Conservation (phyloP, 805 yeast species). For the Jamesozyma lodderae region DNA sequence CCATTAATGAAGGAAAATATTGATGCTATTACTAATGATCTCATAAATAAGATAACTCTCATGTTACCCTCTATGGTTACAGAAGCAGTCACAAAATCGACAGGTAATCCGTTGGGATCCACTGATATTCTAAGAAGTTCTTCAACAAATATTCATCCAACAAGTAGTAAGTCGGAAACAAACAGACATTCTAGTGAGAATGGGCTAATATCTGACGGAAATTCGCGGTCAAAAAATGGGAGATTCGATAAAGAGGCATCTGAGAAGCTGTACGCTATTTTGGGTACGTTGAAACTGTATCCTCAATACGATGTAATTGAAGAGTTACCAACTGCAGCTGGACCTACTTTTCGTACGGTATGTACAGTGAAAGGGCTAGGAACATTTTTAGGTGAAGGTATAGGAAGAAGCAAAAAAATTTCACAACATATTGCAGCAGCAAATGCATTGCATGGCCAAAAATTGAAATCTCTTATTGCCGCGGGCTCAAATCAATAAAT, state of each 20-base stretch:
- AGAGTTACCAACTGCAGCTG: not conserved
- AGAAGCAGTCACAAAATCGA: not conserved
- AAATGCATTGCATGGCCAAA: constrained; percentile 4
- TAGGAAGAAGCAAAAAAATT: constrained; percentile 15
- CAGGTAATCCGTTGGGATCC: not conserved
- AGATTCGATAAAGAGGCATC: constrained; percentile 8
- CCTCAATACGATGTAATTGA: constrained; percentile 8
- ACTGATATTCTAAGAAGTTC: too few species aligned
- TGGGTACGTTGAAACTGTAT: constrained; percentile 8
- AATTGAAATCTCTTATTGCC: not conserved
- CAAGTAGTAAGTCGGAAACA: too few species aligned
- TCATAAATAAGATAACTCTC: not conserved
- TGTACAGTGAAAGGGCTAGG: constrained; percentile 12
- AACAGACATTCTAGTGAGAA: too few species aligned
- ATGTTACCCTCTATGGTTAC: not conserved
- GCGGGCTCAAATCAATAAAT: too few species aligned
- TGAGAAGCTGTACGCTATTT: constrained; percentile 7
- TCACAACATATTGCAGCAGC: constrained; percentile 14
- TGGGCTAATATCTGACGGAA: too few species aligned
- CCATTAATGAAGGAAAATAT: not conserved
- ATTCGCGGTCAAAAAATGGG: not conserved
- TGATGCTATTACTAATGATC: not conserved
- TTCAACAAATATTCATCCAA: too few species aligned
- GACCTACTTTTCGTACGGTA: constrained; percentile 6
- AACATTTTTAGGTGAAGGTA: constrained; percentile 12